Evolutionary conservation across 805 yeast genomes (phyloP), one percentile per base, ranked within the genome.

Genomic region (Candida rishiriensis): DNA sequence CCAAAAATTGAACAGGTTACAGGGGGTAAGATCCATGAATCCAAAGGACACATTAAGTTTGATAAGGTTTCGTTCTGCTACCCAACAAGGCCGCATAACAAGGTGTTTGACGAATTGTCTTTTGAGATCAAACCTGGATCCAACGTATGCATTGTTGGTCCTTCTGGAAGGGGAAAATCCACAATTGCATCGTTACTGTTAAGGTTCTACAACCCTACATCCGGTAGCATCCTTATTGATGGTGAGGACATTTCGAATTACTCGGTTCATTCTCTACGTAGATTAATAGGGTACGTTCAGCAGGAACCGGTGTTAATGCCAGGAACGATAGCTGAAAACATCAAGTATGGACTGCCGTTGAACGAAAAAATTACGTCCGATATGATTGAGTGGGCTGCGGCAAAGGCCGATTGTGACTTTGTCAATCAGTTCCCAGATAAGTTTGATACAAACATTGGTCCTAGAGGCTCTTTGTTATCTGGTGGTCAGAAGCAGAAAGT

Each of bases 101-200:
- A 65, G 16, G 80, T 91, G 16, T 88, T 91, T 64, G 65, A 72
- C 26, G 71, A 78, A 28, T 64, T 90, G 38, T 71, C 79, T 46
- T 75, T 91, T 54, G 73, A 69, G 12, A 83, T 91, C 43, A 68
- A 71, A 29, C 79, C 88, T 13, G 97, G 97, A 6, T 88, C 89
- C 49, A 89, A 90, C 54, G 85, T 90, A 13, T 90, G 97, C 60
- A 80, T 91, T 51, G 97, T 90, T 15, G 98, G 98, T 1, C 97
- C 96, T 9, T 85, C 95, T 12, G 98, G 98, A 2, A 81, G 95
- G 43, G 98, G 98, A 15, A 91, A 91, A 64, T 88, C 96, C 1
- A 91, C 97, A 0, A 80, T 91, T 11, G 78, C 93, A 10, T 85
- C 93, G 28, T 66, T 91, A 48, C 66, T 91, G 39, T 65, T 91